phyloP scores from a whole-genome alignment of 192 early-diverging fungal species.

The Linnemannia hyalina region DNA sequence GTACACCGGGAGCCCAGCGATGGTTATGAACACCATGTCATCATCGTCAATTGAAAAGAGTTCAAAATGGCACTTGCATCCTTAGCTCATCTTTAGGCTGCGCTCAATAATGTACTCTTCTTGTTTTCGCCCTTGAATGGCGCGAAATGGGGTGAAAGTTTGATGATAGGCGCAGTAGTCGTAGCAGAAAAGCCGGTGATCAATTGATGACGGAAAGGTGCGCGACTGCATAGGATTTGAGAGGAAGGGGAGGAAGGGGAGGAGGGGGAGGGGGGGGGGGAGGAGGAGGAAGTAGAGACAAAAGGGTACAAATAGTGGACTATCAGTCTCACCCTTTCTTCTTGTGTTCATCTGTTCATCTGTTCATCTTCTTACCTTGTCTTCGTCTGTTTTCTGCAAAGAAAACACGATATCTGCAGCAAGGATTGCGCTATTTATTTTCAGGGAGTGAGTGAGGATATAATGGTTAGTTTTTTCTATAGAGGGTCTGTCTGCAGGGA shows the following conservation, averaged over 20 bases:
- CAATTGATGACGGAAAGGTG: background rate
- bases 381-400: background rate
- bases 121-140: background rate
- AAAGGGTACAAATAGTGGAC: background rate
- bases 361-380: background rate
- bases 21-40: background rate
- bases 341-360: conserved; percentile 1
- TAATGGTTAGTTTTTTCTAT: background rate
- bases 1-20: background rate
- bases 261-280: background rate
- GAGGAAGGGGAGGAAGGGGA: too few species aligned
- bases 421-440: background rate
- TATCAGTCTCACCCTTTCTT: background rate
- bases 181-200: background rate
- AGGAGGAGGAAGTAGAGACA: too few species aligned
- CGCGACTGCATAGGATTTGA: background rate
- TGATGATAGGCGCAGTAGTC: background rate
- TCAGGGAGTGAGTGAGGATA: background rate
- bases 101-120: background rate
- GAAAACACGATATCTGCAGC: background rate
- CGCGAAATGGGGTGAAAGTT: background rate
- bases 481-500: background rate
- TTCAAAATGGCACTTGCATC: background rate
- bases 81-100: background rate
- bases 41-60: background rate